Evolutionary conservation across 169 alveolate genomes (phyloP), one percentile per base, ranked within the genome.

Genomic region (Cryptosporidium muris): DNA sequence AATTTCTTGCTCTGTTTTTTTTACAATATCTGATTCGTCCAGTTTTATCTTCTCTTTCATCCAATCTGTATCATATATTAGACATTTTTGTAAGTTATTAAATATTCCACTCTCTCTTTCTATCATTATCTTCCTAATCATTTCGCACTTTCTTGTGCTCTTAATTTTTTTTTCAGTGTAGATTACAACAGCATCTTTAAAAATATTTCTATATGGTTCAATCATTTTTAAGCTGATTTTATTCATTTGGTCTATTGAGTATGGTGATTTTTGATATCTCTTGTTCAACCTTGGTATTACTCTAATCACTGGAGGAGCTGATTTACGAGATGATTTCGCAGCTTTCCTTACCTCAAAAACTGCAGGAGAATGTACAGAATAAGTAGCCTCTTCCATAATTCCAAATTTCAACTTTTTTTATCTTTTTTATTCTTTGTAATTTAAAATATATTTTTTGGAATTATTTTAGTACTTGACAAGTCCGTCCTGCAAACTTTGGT

Each of bases 231-330:
- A 38, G 60, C 58, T 58, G 14, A 74, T 74, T 74, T 74, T 58
- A 25, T 58, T 68, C 52, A 74, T 56, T 42, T 74, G 67, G 4
- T 74, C 85, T 9, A 49, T 68, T 9, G 85, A 14, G 43, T 58
- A 74, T n/a, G 85, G 85, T 2, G 85, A 64, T 12, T 45, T 74
- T 53, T 43, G 9, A 49, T n/a, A 74, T 37, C 85, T 74, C 51
- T 58, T 74, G 45, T 74, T 74, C 38, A 53, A 45, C 43, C 85
- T 74, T 58, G 85, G 68, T 11, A 74, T 58, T 16, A 51, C 85
- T 56, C 85, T 56, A 11, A 74, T 48, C 45, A 60, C 85, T 36
- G 85, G 65, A 56, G 85, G 85, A 43, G 85, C 85, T 34, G 85
- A 74, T 34, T 74, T 74, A 12, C 85, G 54, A 14, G 42, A 74